Evolutionary conservation across 345 rosid species (phyloP).

Genomic region (Aegle marmelos): DNA sequence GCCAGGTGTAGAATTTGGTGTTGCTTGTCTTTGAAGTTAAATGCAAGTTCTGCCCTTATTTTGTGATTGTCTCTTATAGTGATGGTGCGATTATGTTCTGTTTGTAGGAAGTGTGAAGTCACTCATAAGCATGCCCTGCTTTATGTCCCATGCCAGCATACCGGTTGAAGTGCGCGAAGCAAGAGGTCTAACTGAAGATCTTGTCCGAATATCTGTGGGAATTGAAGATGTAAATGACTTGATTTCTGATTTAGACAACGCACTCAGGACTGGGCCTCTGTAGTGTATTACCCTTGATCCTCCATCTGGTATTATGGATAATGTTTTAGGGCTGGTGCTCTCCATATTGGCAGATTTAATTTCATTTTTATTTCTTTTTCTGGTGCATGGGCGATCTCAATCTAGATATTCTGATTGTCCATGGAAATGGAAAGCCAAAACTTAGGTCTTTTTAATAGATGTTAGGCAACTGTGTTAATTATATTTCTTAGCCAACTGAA

Average conservation of each 20-base stretch:
- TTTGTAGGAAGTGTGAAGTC: constrained; percentile 86
- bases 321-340: too few relatives aligned
- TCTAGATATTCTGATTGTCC: too few relatives aligned
- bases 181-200: constrained; percentile 92
- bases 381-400: too few relatives aligned
- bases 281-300: constrained; percentile 9
- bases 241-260: constrained; percentile 75
- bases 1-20: neutral
- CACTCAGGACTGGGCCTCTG: constrained; percentile 61
- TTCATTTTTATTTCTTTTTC: too few relatives aligned
- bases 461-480: too few relatives aligned
- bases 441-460: too few relatives aligned
- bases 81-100: neutral
- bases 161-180: constrained; percentile 78
- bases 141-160: constrained; percentile 97
- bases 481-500: too few relatives aligned
- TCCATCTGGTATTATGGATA: too few relatives aligned
- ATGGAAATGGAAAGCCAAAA: too few relatives aligned
- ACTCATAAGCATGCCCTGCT: constrained; percentile 96
- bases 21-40: neutral
- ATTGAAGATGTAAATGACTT: constrained; percentile 91
- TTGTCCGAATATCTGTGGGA: constrained; percentile 83
- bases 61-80: neutral
- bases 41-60: neutral
- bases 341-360: too few relatives aligned